Evolutionary conservation across 257 asterid genomes (phyloP).

Genomic region (Solanum chiquidenum): DNA sequence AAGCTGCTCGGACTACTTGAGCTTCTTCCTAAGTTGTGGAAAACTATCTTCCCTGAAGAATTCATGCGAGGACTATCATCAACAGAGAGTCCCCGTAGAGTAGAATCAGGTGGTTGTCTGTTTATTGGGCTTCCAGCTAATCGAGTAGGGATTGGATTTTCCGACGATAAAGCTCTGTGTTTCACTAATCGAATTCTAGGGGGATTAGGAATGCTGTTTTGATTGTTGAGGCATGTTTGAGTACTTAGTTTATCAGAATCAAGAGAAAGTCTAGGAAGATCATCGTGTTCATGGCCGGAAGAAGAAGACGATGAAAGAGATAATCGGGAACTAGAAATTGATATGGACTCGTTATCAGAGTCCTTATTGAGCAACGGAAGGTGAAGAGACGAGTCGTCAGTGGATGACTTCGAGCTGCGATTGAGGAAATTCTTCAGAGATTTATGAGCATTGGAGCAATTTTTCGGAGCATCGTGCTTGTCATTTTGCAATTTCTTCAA

Average conservation of each 20-base stretch:
- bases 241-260: conserved; percentile 29
- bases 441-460: neutral
- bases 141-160: conserved; percentile 33
- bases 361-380: conserved; percentile 37
- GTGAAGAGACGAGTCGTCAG: conserved; percentile 27
- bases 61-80: conserved; percentile 95
- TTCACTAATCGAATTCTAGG: conserved; percentile 34
- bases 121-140: conserved; percentile 1
- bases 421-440: conserved; percentile 28
- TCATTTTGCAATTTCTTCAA: conserved; percentile 11
- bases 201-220: neutral
- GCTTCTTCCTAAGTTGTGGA: conserved; percentile 80
- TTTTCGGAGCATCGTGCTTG: neutral
- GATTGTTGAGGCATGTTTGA: neutral
- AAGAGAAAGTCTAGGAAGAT: conserved; percentile 45
- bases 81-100: conserved; percentile 20
- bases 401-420: conserved; percentile 21
- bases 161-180: conserved; percentile 37
- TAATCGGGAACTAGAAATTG: conserved; percentile 29
- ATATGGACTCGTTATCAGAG: conserved; percentile 21
- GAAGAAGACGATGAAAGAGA: conserved; percentile 54
- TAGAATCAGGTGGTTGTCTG: conserved; percentile 22
- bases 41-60: conserved; percentile 79
- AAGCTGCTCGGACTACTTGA: conserved; percentile 87
- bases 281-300: conserved; percentile 50